A percentile compares a stretch with the other conserved stretches of the same genome.
Evolutionary conservation across 2,329 filamentous ascomycete species (phyloP).

Genomic region (Sporothrix pseudoabietina): DNA sequence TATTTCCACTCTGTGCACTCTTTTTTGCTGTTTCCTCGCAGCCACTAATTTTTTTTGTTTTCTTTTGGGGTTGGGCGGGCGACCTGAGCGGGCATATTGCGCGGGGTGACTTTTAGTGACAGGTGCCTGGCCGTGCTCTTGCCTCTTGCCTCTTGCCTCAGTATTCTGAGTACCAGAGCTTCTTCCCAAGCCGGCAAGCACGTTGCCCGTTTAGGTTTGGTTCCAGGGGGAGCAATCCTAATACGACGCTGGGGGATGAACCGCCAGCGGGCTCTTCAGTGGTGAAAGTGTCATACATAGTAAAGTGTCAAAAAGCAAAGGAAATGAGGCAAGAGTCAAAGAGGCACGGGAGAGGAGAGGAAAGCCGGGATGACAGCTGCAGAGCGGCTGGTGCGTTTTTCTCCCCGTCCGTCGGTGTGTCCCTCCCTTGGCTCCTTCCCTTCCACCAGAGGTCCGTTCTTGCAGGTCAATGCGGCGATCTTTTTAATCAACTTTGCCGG

Average conservation of each 20-base stretch:
- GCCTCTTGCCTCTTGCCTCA: too few relatives aligned
- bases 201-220: slow-evolving; percentile 27
- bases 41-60: slow-evolving; percentile 26
- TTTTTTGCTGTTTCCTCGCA: background rate
- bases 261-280: background rate
- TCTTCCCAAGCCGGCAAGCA: slow-evolving; percentile 26
- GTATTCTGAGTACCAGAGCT: background rate
- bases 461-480: slow-evolving; percentile 27
- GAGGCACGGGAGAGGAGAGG: background rate
- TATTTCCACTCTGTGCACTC: slow-evolving; percentile 14
- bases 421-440: slow-evolving; percentile 2
- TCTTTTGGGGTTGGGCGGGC: slow-evolving; percentile 32
- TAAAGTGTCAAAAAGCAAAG: background rate
- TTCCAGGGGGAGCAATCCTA: slow-evolving; percentile 28
- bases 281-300: background rate
- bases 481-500: slow-evolving; percentile 10
- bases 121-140: background rate
- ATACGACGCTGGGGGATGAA: slow-evolving; percentile 3
- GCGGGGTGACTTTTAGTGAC: slow-evolving; percentile 5
- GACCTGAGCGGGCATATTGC: slow-evolving; percentile 26
- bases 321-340: background rate
- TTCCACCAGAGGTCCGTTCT: slow-evolving; percentile 22
- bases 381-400: slow-evolving; percentile 21
- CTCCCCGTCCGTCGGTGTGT: background rate
- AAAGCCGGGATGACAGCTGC: slow-evolving; percentile 11